Percentiles rank a stretch among this genome's conserved stretches.
phyloP scores from a whole-genome alignment of 345 rosid genomes.

The Noccaea caerulescens region DNA sequence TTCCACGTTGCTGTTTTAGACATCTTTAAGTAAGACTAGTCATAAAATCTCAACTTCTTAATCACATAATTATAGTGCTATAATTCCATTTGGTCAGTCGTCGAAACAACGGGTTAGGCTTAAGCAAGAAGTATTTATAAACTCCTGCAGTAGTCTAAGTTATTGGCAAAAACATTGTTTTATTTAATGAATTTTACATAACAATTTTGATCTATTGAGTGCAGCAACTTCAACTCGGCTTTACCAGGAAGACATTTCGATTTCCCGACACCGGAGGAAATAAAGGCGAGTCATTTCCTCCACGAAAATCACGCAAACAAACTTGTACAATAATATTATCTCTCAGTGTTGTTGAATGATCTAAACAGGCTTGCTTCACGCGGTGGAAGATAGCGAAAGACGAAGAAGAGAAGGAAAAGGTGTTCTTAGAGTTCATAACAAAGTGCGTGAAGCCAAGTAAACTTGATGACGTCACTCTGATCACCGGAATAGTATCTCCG shows the following conservation, averaged over 20 bases:
- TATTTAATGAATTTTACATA: not conserved
- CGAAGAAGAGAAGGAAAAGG: slow-evolving; percentile 42
- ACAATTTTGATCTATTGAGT: slow-evolving; percentile 14
- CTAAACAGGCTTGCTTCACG: slow-evolving; percentile 49
- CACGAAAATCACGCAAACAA: not conserved
- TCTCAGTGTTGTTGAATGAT: slow-evolving; percentile 13
- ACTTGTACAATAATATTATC: not conserved
- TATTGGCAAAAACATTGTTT: too few relatives aligned
- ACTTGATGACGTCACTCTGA: slow-evolving; percentile 61
- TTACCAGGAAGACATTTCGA: slow-evolving; percentile 91
- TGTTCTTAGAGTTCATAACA: slow-evolving; percentile 56
- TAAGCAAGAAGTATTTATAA: not conserved
- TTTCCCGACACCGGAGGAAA: slow-evolving; percentile 52
- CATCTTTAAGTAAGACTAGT: slow-evolving; percentile 61
- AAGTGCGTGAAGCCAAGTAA: slow-evolving; percentile 51
- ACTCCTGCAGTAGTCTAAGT: not conserved
- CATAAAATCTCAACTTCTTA: not conserved
- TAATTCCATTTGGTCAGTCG: not conserved
- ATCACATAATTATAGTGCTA: not conserved
- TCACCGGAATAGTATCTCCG: slow-evolving; percentile 66
- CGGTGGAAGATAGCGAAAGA: slow-evolving; percentile 48
- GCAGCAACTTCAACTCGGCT: slow-evolving; percentile 79
- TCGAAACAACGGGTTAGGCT: not conserved
- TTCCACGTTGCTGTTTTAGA: slow-evolving; percentile 81
- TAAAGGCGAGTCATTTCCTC: slow-evolving; percentile 51